Percentiles rank a stretch among this genome's conserved stretches.
Evolutionary conservation across 352 stramenopile species (phyloP).

Genomic region (Plasmopara viticola): DNA sequence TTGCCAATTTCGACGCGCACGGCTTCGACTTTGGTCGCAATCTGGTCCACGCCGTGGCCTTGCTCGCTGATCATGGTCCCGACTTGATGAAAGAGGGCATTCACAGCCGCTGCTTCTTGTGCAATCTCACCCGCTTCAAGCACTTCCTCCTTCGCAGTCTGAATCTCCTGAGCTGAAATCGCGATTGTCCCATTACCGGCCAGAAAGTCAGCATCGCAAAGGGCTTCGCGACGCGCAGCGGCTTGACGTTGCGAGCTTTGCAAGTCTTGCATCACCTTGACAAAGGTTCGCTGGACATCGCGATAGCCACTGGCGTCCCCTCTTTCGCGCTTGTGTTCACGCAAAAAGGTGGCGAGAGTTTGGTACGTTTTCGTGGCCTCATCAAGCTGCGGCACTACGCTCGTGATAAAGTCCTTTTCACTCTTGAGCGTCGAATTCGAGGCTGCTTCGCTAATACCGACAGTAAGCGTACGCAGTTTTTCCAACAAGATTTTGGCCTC

Average conservation of each 20-base stretch:
- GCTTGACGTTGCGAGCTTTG: constrained; percentile 53
- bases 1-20: constrained; percentile 70
- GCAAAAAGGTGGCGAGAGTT: constrained; percentile 49
- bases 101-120: constrained; percentile 55
- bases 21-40: constrained; percentile 63
- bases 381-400: constrained; percentile 45
- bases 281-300: constrained; percentile 51
- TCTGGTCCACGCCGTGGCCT: constrained; percentile 62
- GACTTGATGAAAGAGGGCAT: constrained; percentile 64
- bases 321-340: constrained; percentile 50
- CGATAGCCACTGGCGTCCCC: constrained; percentile 42
- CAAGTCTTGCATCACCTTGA: constrained; percentile 63
- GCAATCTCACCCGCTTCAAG: constrained; percentile 57
- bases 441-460: constrained; percentile 30
- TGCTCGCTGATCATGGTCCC: constrained; percentile 56
- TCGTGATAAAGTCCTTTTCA: constrained; percentile 49
- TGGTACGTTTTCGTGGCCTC: constrained; percentile 59
- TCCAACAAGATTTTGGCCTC: constrained; percentile 35
- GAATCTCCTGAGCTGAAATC: constrained; percentile 57
- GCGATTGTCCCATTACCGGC: constrained; percentile 26
- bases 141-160: constrained; percentile 74
- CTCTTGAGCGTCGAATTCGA: constrained; percentile 32
- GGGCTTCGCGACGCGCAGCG: constrained; percentile 42
- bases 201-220: constrained; percentile 72
- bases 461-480: constrained; percentile 30